A percentile compares a stretch with the other conserved stretches of the same genome.
Conservation (phyloP, 139 green algal species). For the Haematococcus lacustris region DNA sequence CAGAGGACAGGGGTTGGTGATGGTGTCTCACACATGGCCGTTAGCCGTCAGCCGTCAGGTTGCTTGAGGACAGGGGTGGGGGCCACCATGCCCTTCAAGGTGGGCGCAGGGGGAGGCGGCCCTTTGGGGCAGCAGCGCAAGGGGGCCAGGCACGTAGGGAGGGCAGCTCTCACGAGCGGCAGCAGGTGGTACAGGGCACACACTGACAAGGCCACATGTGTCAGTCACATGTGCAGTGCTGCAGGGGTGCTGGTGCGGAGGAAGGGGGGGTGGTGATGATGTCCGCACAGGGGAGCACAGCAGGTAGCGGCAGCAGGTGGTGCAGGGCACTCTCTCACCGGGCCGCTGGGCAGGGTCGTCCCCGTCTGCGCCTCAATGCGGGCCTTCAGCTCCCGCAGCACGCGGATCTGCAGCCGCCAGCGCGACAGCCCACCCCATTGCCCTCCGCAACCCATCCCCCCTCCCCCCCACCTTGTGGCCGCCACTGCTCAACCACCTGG, state of each 20-base stretch:
- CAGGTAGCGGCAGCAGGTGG: too few relatives aligned
- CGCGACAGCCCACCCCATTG: neutral
- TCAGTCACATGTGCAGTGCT: neutral
- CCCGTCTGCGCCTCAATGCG: slow-evolving; percentile 51
- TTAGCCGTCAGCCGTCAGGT: neutral
- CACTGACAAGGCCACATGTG: neutral
- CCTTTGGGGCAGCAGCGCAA: too few relatives aligned
- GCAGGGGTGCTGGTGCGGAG: neutral
- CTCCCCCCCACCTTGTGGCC: slow-evolving; percentile 43
- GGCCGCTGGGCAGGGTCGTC: slow-evolving; percentile 37
- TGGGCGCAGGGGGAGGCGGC: too few relatives aligned
- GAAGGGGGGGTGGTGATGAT: slow-evolving; percentile 44
- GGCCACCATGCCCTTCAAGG: too few relatives aligned
- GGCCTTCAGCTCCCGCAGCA: slow-evolving; percentile 56
- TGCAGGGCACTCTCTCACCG: slow-evolving; percentile 33
- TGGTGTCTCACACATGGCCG: neutral
- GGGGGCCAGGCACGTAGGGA: too few relatives aligned
- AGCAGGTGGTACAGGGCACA: neutral
- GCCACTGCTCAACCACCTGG: neutral
- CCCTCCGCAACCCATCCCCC: neutral
- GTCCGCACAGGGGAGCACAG: too few relatives aligned
- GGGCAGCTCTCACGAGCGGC: neutral
- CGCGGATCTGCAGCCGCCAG: slow-evolving; percentile 31
- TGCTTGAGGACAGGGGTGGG: too few relatives aligned
- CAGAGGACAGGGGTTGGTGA: neutral